Evolutionary conservation across 208 protist species (phyloP), one percentile per base, ranked within the genome.

Genomic region (Naegleria fowleri): DNA sequence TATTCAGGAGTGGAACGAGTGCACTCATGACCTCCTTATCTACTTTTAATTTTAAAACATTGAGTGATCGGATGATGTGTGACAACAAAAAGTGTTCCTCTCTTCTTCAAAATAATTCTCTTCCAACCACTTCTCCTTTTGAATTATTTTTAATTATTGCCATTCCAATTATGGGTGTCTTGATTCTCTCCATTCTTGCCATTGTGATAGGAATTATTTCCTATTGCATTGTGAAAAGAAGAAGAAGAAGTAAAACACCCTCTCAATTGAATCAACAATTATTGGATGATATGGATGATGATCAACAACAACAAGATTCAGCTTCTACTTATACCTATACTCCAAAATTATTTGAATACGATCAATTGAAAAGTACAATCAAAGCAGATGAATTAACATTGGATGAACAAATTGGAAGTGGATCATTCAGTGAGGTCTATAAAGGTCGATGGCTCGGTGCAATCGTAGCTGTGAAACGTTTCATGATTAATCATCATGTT

Each of bases 381-480:
- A 87, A 29, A 25, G 43, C 22, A 9, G 83, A 87, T 13, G 22
- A 41, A 51, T 40, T 51, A 19, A 51, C 40, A n/a, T n/a, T 87
- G 11, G 83, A 87, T 41, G 33, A 88, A 38, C 84, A 88, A 58
- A 88, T 88, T 38, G 84, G 84, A 22, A 39, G 25, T 58, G 84
- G 84, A 19, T 39, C 29, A 48, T 88, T 58, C 16, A 25, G 15
- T n/a, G 41, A 52, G 11, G 84, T 88, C 5, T 88, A 88, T 38
- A 88, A 58, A 58, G 84, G 84, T 16, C 51, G 25, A 39, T 88
- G 41, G 39, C 36, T 58, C 0, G 84, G 84, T 39, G 39, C 84
- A 58, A 33, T n/a, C 0, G 84, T 88, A 58, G 84, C 84, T 33
- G n/a, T 88, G 16, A 88, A 88, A 55, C 13, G 84, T 48, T 88